Conservation (phyloP, 73 alveolate species). For the Paramecium primaurelia region DNA sequence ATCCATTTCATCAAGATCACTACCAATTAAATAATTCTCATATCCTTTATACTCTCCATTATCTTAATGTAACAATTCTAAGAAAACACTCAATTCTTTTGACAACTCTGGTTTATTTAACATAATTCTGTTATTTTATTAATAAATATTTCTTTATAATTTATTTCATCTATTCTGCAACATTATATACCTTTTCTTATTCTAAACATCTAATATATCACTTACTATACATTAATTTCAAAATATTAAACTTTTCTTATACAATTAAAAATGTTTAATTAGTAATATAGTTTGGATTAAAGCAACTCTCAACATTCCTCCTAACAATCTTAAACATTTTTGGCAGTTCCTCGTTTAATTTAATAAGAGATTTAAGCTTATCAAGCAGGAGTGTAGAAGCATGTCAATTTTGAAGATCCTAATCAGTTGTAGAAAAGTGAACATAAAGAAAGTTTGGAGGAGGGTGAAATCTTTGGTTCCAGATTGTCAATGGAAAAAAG, state of each 20-base stretch:
- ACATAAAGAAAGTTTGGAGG: constrained; percentile 50
- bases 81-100: constrained; percentile 20
- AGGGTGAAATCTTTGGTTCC: constrained; percentile 29
- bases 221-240: background rate
- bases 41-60: background rate
- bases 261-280: constrained; percentile 6
- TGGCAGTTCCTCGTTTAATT: constrained; percentile 44
- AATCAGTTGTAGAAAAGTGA: background rate
- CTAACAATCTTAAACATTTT: constrained; percentile 23
- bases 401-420: constrained; percentile 38
- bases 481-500: background rate
- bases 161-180: background rate
- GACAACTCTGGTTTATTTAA: constrained; percentile 16
- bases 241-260: background rate
- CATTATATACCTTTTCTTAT: background rate
- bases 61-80: constrained; percentile 9
- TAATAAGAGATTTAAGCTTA: background rate
- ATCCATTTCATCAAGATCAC: constrained; percentile 17
- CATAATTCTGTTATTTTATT: constrained; percentile 3
- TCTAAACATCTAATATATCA: background rate
- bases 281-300: constrained; percentile 33
- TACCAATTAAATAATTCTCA: constrained; percentile 26
- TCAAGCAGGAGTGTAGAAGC: constrained; percentile 11
- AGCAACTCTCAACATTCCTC: constrained; percentile 20
- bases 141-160: background rate